Conservation (phyloP, 345 rosid genomes). For the Mercurialis annua region DNA sequence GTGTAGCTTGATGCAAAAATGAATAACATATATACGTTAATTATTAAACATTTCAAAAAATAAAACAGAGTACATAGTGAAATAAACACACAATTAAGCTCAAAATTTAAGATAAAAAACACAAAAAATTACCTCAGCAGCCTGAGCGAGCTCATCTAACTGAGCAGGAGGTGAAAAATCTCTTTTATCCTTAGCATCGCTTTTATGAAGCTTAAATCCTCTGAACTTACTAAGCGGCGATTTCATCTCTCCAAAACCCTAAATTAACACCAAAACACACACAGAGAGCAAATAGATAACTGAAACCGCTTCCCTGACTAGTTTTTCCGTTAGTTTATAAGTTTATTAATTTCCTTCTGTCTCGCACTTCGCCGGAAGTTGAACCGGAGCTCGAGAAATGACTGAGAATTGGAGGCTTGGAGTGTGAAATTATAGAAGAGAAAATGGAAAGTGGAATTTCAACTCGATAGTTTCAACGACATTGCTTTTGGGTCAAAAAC, state of each 20-base stretch:
- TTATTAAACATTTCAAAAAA: no score
- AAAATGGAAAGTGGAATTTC: slow-evolving; percentile 28
- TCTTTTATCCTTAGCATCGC: slow-evolving; percentile 62
- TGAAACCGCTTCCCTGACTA: not conserved
- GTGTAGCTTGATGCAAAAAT: not conserved
- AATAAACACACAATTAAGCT: not conserved
- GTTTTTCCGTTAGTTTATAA: not conserved
- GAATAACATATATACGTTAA: not conserved
- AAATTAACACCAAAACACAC: slow-evolving; percentile 19
- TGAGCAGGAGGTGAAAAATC: slow-evolving; percentile 48
- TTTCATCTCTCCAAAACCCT: slow-evolving; percentile 67
- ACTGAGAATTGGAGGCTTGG: not conserved
- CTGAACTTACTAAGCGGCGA: slow-evolving; percentile 61
- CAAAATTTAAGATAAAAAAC: not conserved
- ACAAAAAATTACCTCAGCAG: slow-evolving; percentile 55
- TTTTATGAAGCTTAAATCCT: slow-evolving; percentile 66
- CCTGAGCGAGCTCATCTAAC: slow-evolving; percentile 77
- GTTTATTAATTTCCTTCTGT: no score
- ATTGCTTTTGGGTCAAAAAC: slow-evolving; percentile 29
- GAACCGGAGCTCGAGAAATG: no score
- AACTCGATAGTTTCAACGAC: slow-evolving; percentile 49
- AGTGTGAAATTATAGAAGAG: slow-evolving; percentile 7
- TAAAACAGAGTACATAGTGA: no score
- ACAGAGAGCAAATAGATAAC: not conserved
- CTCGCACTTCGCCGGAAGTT: not conserved